These are phyloP conservation scores for Magnusiomyces suaveolens DNA, from an alignment of 1,139 yeast species.

Conservation along the genomic window DNA sequence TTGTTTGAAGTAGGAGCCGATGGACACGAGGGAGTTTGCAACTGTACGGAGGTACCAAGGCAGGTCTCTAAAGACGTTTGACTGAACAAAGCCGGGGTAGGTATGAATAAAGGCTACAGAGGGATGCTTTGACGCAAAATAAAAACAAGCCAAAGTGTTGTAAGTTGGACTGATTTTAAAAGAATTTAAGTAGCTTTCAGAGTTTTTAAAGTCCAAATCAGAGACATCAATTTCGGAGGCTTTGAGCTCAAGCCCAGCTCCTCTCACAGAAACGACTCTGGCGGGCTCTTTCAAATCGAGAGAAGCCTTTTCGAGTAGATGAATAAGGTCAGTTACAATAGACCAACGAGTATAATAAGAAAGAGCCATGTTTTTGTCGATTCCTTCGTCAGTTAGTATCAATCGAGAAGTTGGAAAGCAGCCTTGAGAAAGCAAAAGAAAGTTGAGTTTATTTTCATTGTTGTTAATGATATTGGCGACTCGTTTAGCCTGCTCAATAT, in stretches of 20 bases:
- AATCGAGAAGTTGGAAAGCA: conserved; percentile 18
- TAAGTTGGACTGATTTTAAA: conserved; percentile 13
- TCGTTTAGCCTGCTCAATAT: conserved; percentile 23
- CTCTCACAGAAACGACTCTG: conserved; percentile 26
- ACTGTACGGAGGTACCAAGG: conserved; percentile 3
- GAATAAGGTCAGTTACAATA: conserved; percentile 20
- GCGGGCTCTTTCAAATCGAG: conserved; percentile 23
- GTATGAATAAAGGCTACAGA: conserved; percentile 24
- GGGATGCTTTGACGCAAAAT: conserved; percentile 24
- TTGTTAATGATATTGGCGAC: conserved; percentile 18
- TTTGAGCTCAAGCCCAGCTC: conserved; percentile 20
- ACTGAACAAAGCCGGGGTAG: conserved; percentile 26
- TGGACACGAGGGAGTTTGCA: neutral
- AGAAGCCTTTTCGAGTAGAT: conserved; percentile 21
- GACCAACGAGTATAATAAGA: conserved; percentile 28
- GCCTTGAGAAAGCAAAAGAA: conserved; percentile 24
- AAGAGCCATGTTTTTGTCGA: conserved; percentile 23
- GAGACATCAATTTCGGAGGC: neutral
- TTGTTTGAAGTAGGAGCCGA: neutral
- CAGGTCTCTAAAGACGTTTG: conserved; percentile 18
- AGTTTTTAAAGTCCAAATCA: neutral
- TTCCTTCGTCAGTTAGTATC: conserved; percentile 26
- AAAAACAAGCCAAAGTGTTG: conserved; percentile 20
- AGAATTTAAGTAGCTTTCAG: neutral
- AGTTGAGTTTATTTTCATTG: conserved; percentile 25